Evolutionary conservation across 2,329 filamentous ascomycete genomes (phyloP), one percentile per base, ranked within the genome.

Genomic region (Aspergillus sp.): DNA sequence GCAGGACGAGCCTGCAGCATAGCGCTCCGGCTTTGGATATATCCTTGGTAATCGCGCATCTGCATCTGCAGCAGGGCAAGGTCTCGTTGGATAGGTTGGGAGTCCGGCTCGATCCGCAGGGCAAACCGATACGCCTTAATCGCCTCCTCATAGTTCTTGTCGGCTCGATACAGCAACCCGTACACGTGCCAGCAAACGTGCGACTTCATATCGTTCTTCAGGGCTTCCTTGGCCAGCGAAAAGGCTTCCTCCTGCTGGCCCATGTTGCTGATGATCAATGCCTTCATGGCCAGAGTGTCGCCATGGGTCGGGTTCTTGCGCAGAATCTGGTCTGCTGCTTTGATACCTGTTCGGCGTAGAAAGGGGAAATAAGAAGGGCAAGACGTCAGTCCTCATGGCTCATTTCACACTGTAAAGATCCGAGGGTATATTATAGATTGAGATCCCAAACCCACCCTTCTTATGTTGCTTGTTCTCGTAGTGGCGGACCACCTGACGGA

Each of bases 141-240:
- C 7, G 94, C 91, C 73, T 97, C 93, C 68, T 97, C 93, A 60
- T 94, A 97, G 71, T 98, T 97, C 78, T 97, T 97, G 64, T 86
- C 85, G 42, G 88, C 85, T 44, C 91, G 84, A 72, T 94, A 97
- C 43, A 98, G 78, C 57, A 98, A 73, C 30, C 94, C 93, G 67
- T 97, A 98, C 51, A 98, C 93, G 70, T 98, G 94, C 93, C 93
- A 98, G 76, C 90, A 97, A 61, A 98, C 90, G 71, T 97, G 91
- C 61, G 90, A 96, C 74, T 94, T 96, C 90, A 98, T 97, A 67
- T 97, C 90, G 61, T 90, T 88, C 56, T 85, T 89, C 59, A 98
- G 77, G 32, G 94, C 93, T 55, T 89, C 80, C 73, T 96, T 98
- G 62, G 87, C 91, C 49, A 98, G 78, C 41, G 83, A 81, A 66